phyloP scores from a whole-genome alignment of 2,329 filamentous ascomycete species.

The Colletotrichum sp. region DNA sequence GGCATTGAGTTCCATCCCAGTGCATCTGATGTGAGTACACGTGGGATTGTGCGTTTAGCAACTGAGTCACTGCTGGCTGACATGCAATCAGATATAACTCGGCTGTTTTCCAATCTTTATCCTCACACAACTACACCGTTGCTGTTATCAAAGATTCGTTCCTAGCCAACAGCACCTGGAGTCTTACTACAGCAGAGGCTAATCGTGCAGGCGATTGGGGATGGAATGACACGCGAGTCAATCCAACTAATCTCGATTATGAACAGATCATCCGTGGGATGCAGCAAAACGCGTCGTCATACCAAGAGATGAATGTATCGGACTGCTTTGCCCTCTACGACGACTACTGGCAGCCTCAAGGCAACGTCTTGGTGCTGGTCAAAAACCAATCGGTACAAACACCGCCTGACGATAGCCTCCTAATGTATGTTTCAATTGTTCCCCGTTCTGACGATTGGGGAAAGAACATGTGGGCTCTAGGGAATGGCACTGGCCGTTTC shows the following conservation, averaged over 20 bases:
- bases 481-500: background rate
- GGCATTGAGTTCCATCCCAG: background rate
- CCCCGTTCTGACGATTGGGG: background rate
- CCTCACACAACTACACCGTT: background rate
- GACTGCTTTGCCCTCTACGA: background rate
- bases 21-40: background rate
- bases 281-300: background rate
- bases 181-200: background rate
- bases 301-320: background rate
- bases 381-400: background rate
- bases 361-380: background rate
- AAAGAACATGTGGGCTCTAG: constrained; percentile 1
- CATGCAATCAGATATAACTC: background rate
- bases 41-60: background rate
- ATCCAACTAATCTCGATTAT: background rate
- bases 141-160: background rate
- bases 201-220: background rate
- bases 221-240: background rate
- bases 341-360: background rate
- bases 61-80: background rate
- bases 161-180: background rate
- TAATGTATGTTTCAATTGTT: constrained; percentile 1
- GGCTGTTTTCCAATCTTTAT: background rate
- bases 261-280: background rate
- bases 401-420: background rate